phyloP scores from a whole-genome alignment of 768 basidiomycete species.

The Mycena indigotica region DNA sequence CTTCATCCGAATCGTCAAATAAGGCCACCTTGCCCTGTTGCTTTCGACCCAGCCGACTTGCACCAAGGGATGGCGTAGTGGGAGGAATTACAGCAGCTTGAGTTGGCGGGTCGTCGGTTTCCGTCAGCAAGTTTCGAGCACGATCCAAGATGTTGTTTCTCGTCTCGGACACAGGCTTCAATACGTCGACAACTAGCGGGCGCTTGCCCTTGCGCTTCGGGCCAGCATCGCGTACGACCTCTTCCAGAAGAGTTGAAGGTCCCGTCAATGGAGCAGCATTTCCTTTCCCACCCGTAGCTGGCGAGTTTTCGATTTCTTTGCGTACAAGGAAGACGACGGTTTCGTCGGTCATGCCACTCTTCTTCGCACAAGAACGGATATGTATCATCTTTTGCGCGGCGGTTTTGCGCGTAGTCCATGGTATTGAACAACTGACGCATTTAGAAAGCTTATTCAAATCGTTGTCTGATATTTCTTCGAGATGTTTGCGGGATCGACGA shows the following conservation, averaged over 20 bases:
- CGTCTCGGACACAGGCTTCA: constrained; percentile 50
- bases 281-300: constrained; percentile 24
- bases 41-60: constrained; percentile 40
- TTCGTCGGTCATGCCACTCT: constrained; percentile 51
- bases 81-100: constrained; percentile 22
- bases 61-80: constrained; percentile 43
- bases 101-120: constrained; percentile 18
- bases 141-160: constrained; percentile 45
- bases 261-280: constrained; percentile 14
- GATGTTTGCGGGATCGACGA: constrained; percentile 19
- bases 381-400: constrained; percentile 64
- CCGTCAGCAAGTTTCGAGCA: constrained; percentile 36
- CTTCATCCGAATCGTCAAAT: constrained; percentile 12
- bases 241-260: constrained; percentile 53
- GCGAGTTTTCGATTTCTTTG: constrained; percentile 43
- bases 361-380: constrained; percentile 69
- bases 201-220: constrained; percentile 50
- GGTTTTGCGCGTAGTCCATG: constrained; percentile 74
- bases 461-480: constrained; percentile 44
- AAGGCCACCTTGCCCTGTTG: constrained; percentile 17
- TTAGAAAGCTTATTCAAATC: constrained; percentile 51
- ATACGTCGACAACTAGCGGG: constrained; percentile 39
- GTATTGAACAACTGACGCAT: constrained; percentile 65
- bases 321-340: constrained; percentile 57
- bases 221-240: constrained; percentile 48